Evolutionary conservation across 148 eudicot genomes (phyloP).

Genomic region (Vaccinium myrtillus): DNA sequence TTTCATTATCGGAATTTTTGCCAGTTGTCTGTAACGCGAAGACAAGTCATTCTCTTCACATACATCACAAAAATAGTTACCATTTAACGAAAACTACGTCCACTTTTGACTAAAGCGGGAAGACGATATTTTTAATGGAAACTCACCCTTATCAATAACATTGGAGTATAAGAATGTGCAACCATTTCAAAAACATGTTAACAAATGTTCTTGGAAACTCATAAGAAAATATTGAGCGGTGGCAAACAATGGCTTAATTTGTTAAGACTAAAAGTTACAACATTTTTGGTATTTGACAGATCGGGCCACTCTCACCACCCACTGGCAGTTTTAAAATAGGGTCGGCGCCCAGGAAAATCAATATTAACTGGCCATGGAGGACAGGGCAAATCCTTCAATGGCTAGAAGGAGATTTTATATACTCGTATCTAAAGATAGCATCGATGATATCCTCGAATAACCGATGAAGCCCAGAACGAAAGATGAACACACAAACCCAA

Average conservation of each 20-base stretch:
- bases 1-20: too few relatives aligned
- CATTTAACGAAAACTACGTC: too few relatives aligned
- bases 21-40: too few relatives aligned
- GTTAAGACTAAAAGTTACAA: too few relatives aligned
- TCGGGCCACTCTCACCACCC: background rate
- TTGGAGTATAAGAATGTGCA: background rate
- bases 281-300: background rate
- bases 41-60: too few relatives aligned
- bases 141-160: too few relatives aligned
- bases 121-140: too few relatives aligned
- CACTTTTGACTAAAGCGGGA: too few relatives aligned
- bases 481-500: slow-evolving; percentile 1
- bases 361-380: background rate
- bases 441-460: background rate
- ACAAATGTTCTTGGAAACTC: too few relatives aligned
- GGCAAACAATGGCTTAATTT: background rate
- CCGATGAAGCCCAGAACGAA: background rate
- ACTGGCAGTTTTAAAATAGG: background rate
- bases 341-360: background rate
- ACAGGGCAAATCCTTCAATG: background rate
- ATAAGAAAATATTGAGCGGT: background rate
- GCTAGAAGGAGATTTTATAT: background rate
- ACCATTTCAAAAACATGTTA: background rate
- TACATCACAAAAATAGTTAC: too few relatives aligned
- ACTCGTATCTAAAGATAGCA: background rate